Evolutionary conservation across 139 green algal species (phyloP).

Genomic region (Microglena sp.): DNA sequence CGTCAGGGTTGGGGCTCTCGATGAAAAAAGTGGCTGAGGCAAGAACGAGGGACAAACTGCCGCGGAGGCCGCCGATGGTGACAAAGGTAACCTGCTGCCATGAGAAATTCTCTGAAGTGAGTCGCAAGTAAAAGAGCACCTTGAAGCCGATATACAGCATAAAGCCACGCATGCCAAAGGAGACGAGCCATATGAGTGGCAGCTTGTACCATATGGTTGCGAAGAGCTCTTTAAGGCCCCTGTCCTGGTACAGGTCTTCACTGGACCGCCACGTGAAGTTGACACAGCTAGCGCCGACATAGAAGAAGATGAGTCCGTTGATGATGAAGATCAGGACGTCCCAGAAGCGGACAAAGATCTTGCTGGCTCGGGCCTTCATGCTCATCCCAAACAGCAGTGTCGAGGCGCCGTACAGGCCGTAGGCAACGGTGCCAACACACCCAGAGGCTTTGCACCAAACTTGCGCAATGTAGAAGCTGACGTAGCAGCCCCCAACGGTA

Average conservation of each 20-base stretch:
- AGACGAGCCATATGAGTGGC: slow-evolving; percentile 27
- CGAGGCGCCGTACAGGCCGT: slow-evolving; percentile 67
- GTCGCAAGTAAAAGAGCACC: background rate
- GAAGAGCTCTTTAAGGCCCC: background rate
- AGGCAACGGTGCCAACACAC: slow-evolving; percentile 73
- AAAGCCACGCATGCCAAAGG: slow-evolving; percentile 13
- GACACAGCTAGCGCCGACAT: slow-evolving; percentile 49
- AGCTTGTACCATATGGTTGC: slow-evolving; percentile 22
- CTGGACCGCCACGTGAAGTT: slow-evolving; percentile 60
- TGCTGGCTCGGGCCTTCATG: slow-evolving; percentile 24
- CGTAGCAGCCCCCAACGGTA: slow-evolving; percentile 62
- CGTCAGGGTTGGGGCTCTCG: background rate
- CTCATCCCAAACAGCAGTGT: slow-evolving; percentile 60
- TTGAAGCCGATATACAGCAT: slow-evolving; percentile 13
- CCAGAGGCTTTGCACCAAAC: slow-evolving; percentile 45
- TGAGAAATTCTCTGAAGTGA: background rate
- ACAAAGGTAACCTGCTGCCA: background rate
- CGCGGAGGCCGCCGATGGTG: slow-evolving; percentile 54
- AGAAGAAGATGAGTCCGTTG: slow-evolving; percentile 44
- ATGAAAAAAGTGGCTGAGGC: no score
- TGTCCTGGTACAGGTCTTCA: background rate
- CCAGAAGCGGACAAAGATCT: slow-evolving; percentile 41
- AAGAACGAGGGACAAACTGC: slow-evolving; percentile 69
- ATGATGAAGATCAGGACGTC: slow-evolving; percentile 45
- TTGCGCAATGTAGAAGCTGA: slow-evolving; percentile 49